A percentile compares a stretch with the other conserved stretches of the same genome.
phyloP scores from a whole-genome alignment of 148 eudicot genomes.

The Cornus controversa region DNA sequence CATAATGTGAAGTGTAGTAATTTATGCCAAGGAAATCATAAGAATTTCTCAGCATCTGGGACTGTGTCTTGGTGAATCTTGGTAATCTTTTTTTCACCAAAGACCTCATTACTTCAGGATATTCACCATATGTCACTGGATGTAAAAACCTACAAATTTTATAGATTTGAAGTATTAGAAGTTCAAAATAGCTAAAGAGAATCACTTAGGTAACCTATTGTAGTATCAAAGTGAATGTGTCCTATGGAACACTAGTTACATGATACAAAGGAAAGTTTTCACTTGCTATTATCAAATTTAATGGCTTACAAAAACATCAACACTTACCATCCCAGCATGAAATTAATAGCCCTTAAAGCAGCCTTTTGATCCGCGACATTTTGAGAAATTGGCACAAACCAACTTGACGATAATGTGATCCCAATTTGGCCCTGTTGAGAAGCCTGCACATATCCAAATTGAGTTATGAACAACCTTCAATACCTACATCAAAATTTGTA shows the following conservation, averaged over 20 bases:
- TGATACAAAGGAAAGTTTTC: no score
- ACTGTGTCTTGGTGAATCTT: slow-evolving; percentile 24
- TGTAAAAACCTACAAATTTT: slow-evolving; percentile 39
- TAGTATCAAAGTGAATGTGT: no score
- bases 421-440: slow-evolving; percentile 5
- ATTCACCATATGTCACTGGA: slow-evolving; percentile 45
- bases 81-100: slow-evolving; percentile 43
- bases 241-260: no score
- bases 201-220: no score
- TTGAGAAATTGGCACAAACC: slow-evolving; percentile 1
- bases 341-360: slow-evolving; percentile 34
- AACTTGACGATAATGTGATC: background rate
- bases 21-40: slow-evolving; percentile 56
- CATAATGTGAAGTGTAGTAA: slow-evolving; percentile 47
- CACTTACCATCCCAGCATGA: slow-evolving; percentile 42
- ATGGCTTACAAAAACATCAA: no score
- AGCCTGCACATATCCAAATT: background rate
- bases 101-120: slow-evolving; percentile 39
- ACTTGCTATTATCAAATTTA: no score
- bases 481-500: background rate
- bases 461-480: no score
- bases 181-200: background rate
- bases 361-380: slow-evolving; percentile 17
- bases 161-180: background rate
- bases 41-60: slow-evolving; percentile 34